phyloP scores from a whole-genome alignment of 2,329 filamentous ascomycete genomes.

The Coniochaeta prunicola region DNA sequence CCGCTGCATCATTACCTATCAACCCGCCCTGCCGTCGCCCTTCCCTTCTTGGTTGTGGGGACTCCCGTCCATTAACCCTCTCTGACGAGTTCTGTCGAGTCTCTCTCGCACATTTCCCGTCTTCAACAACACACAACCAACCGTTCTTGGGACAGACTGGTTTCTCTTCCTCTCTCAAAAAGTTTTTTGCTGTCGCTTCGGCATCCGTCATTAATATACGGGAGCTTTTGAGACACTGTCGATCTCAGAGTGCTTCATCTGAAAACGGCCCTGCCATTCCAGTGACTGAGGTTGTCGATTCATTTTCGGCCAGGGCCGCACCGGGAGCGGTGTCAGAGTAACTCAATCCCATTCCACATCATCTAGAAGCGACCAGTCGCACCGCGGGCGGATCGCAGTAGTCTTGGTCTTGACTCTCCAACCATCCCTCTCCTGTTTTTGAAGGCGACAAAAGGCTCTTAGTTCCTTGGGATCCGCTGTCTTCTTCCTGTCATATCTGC shows the following conservation, averaged over 20 bases:
- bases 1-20: background rate
- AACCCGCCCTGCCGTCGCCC: background rate
- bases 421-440: background rate
- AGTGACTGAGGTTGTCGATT: background rate
- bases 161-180: background rate
- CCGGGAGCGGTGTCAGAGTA: background rate
- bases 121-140: background rate
- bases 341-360: background rate
- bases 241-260: background rate
- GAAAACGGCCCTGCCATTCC: constrained; percentile 1
- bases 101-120: background rate
- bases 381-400: background rate
- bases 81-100: background rate
- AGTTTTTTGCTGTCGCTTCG: background rate
- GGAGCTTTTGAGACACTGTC: background rate
- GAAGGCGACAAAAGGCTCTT: background rate
- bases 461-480: background rate
- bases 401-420: background rate
- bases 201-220: too few relatives aligned
- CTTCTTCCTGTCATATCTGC: background rate
- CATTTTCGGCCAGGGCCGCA: background rate
- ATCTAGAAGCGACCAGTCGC: background rate
- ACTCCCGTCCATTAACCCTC: background rate
- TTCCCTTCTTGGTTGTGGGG: background rate
- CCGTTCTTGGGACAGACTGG: background rate